Conservation (phyloP, 768 basidiomycete species). For the Paxillus involutus region DNA sequence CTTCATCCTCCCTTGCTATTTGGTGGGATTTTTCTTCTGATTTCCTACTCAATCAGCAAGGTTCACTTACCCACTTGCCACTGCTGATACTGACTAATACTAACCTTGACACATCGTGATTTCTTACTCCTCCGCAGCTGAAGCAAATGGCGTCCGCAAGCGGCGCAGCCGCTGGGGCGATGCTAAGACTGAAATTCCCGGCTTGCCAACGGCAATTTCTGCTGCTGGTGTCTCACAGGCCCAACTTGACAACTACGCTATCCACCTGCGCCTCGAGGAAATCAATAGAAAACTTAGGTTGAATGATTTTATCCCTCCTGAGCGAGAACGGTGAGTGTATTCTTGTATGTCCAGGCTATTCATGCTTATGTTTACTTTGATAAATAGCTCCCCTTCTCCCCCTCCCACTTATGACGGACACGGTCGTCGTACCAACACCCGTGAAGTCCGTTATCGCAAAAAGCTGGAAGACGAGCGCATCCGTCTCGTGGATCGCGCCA, state of each 20-base stretch:
- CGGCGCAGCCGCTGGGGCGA: slow-evolving; percentile 98
- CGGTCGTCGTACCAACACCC: slow-evolving; percentile 96
- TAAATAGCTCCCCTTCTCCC: slow-evolving; percentile 83
- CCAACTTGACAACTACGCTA: slow-evolving; percentile 97
- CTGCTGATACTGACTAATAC: slow-evolving; percentile 46
- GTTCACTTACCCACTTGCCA: slow-evolving; percentile 32
- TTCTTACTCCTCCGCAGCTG: slow-evolving; percentile 55
- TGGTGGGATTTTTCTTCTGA: slow-evolving; percentile 27
- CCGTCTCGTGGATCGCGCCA: slow-evolving; percentile 89
- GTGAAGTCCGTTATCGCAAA: slow-evolving; percentile 97
- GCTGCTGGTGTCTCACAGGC: slow-evolving; percentile 92
- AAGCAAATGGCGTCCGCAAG: slow-evolving; percentile 87
- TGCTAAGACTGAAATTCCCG: slow-evolving; percentile 86
- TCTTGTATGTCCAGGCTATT: background rate
- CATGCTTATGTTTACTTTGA: slow-evolving; percentile 12
- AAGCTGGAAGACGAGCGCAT: slow-evolving; percentile 93
- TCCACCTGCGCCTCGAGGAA: slow-evolving; percentile 93
- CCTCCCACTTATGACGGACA: slow-evolving; percentile 97
- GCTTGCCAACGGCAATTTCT: slow-evolving; percentile 91
- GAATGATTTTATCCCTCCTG: slow-evolving; percentile 95
- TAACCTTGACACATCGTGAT: slow-evolving; percentile 52
- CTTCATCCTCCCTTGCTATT: slow-evolving; percentile 36
- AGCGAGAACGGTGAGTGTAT: slow-evolving; percentile 72
- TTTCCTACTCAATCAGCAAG: slow-evolving; percentile 30
- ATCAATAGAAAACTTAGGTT: slow-evolving; percentile 93